A percentile compares a stretch with the other conserved stretches of the same genome.
Evolutionary conservation across 805 yeast species (phyloP).

Genomic region (Nakazawaea peltata): DNA sequence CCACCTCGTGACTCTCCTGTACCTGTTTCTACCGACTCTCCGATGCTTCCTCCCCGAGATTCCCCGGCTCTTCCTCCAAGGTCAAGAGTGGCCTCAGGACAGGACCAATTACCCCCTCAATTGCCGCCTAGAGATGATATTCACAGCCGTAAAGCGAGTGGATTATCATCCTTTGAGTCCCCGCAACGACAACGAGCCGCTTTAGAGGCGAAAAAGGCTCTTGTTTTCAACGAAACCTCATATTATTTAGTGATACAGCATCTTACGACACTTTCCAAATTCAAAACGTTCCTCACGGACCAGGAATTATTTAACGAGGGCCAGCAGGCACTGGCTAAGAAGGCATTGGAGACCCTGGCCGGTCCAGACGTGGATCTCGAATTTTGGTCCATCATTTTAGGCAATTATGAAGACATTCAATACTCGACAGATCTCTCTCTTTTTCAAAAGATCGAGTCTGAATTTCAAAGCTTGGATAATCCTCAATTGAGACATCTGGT

Average conservation of each 20-base stretch:
- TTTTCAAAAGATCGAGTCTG: constrained; percentile 4
- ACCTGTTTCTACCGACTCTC: no score
- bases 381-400: constrained; percentile 7
- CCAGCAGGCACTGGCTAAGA: neutral
- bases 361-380: constrained; percentile 2
- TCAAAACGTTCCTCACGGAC: neutral
- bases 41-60: neutral
- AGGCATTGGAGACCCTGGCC: no score
- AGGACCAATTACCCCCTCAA: neutral
- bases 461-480: neutral
- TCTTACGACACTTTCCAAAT: no score
- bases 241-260: constrained; percentile 1
- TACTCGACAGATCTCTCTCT: neutral
- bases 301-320: constrained; percentile 1
- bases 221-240: neutral
- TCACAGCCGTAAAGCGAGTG: neutral
- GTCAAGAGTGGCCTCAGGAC: neutral
- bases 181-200: neutral
- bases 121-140: neutral
- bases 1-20: no score
- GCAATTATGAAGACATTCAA: constrained; percentile 1
- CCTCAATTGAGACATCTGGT: neutral
- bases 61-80: constrained; percentile 3
- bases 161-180: no score
- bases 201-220: neutral